Evolutionary conservation across 305 asterid genomes (phyloP).

Genomic region (Lippia alba): DNA sequence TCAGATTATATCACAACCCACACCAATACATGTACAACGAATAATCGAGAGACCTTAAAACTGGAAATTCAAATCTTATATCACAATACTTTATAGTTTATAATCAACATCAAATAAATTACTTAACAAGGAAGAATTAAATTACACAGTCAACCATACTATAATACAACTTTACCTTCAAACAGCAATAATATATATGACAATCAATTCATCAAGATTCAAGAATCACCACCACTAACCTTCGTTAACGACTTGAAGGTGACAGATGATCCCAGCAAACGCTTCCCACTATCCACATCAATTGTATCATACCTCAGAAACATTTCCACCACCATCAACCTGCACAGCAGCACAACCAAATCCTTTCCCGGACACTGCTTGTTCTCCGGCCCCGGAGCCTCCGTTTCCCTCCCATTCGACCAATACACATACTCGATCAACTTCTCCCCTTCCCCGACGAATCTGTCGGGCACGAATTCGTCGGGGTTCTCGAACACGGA

Average conservation of each 20-base stretch:
- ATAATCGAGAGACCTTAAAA: too few species aligned
- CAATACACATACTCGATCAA: slow-evolving; percentile 51
- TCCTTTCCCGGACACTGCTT: slow-evolving; percentile 59
- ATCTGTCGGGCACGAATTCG: slow-evolving; percentile 46
- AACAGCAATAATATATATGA: too few species aligned
- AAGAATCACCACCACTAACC: not conserved
- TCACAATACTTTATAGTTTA: too few species aligned
- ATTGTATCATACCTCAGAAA: slow-evolving; percentile 48
- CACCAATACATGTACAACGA: too few species aligned
- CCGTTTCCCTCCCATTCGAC: slow-evolving; percentile 57
- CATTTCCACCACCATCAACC: slow-evolving; percentile 51
- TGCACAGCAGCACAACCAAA: slow-evolving; percentile 39
- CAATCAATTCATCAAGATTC: too few species aligned
- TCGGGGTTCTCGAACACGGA: slow-evolving; percentile 36
- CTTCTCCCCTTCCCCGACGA: slow-evolving; percentile 45
- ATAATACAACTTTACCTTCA: too few species aligned
- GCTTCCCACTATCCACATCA: slow-evolving; percentile 30
- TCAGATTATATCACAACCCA: too few species aligned
- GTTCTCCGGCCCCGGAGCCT: slow-evolving; percentile 42
- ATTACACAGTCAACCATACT: too few species aligned
- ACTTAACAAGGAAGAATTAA: too few species aligned
- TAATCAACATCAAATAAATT: too few species aligned
- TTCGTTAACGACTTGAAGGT: slow-evolving; percentile 44
- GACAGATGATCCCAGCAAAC: slow-evolving; percentile 41
- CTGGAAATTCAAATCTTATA: too few species aligned